Evolutionary conservation across 768 basidiomycete genomes (phyloP).

Genomic region (Imleria badia): DNA sequence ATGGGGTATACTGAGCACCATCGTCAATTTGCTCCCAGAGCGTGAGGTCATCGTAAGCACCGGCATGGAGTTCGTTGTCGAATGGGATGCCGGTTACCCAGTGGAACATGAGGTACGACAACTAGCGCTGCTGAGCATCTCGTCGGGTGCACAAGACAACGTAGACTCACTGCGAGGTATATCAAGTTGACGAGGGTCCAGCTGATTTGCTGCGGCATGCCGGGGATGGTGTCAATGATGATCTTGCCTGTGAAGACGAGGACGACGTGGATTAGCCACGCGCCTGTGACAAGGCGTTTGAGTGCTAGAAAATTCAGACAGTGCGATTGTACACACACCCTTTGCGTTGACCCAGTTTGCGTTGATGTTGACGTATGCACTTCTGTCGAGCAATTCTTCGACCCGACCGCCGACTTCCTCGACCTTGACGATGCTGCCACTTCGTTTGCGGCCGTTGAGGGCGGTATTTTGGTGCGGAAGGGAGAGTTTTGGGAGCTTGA

Average conservation of each 20-base stretch:
- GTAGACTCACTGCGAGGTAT: constrained; percentile 76
- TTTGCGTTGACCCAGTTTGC: constrained; percentile 95
- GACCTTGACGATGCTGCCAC: constrained; percentile 79
- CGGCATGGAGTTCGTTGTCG: constrained; percentile 80
- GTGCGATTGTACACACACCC: constrained; percentile 52
- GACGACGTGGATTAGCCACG: constrained; percentile 97
- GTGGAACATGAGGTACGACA: constrained; percentile 99
- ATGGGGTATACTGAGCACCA: constrained; percentile 97
- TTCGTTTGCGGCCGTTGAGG: constrained; percentile 52
- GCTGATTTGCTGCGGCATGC: constrained; percentile 90
- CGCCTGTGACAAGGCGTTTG: constrained; percentile 54
- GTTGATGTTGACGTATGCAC: constrained; percentile 80
- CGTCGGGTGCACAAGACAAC: neutral
- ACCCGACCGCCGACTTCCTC: constrained; percentile 74
- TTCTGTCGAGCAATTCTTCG: constrained; percentile 78
- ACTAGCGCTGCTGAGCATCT: constrained; percentile 40
- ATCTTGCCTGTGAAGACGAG: constrained; percentile 90
- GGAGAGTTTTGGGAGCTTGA: constrained; percentile 52
- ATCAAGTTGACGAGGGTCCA: constrained; percentile 93
- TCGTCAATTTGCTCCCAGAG: constrained; percentile 99
- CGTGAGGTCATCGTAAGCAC: constrained; percentile 96
- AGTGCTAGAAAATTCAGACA: constrained; percentile 10
- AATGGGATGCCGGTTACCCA: constrained; percentile 98
- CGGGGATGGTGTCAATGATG: constrained; percentile 89
- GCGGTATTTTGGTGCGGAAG: constrained; percentile 30